Base-by-base conservation (phyloP, 305 asterid species). In the Plantago coronopus region DNA sequence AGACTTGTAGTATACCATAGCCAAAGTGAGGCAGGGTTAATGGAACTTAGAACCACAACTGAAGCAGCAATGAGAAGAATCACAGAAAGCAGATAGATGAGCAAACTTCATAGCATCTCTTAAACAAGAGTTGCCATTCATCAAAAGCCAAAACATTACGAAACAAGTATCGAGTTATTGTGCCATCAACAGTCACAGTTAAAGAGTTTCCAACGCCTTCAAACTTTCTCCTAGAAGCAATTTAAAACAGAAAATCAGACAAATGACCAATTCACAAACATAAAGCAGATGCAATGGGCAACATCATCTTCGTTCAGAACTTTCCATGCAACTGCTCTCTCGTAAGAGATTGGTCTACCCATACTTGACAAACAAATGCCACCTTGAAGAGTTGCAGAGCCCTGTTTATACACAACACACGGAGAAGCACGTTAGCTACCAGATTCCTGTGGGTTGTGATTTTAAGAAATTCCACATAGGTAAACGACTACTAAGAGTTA, bases 251-350 rank as follows among this genome's bases (percentile, higher is more conserved):
- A 20, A 25, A 46, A 20, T 48, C 48, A 46, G 47, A 91, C 95
- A 57, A 91, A 91, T 11, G 96, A 91, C 96, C 98, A 91, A 65
- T 91, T 91, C 42, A 91, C 70, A 47, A 91, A 91, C 84, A 81
- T 78, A 71, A 91, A 88, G 85, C 96, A 91, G 76, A 91, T 79
- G 79, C 95, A 88, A 63, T 91, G 94, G 10, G 90, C 85, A 21
- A 45, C 63, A 14, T 83, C 95, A 21, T 91, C 96, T 56, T 88
- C 95, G 17, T 88, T 81, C 83, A 82, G 64, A 57, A 88, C 98
- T 72, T 91, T 91, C 98, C 98, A 91, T 0, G 96, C 98, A 37
- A 91, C 79, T 2, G 98, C 95, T 63, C 95, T 84, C 80, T 91
- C 98, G 9, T 86, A 91, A 19, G 96, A 86, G 64, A 88, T 74